phyloP scores from a whole-genome alignment of 768 basidiomycete genomes.

The Naganishia onofrii region DNA sequence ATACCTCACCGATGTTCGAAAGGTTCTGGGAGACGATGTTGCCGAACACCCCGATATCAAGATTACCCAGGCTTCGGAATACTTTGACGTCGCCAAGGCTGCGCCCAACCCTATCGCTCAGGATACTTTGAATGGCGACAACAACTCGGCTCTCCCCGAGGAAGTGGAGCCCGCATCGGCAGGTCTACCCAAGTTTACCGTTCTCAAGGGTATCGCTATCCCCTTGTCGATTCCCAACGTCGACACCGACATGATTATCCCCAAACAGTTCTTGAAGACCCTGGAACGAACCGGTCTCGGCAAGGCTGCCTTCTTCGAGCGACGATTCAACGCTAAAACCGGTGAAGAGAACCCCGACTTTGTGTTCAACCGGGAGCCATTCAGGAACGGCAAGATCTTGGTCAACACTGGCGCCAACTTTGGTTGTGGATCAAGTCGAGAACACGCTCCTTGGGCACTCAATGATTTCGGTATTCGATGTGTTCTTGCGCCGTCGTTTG shows the following conservation, averaged over 20 bases:
- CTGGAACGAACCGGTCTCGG: conserved; percentile 84
- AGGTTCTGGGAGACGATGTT: conserved; percentile 61
- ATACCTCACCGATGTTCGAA: conserved; percentile 78
- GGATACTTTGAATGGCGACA: conserved; percentile 40
- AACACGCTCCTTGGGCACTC: conserved; percentile 74
- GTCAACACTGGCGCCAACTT: conserved; percentile 85
- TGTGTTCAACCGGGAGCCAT: conserved; percentile 75
- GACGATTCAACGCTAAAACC: conserved; percentile 73
- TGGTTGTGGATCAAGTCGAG: conserved; percentile 83
- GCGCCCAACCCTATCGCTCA: conserved; percentile 52
- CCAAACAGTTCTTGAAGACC: conserved; percentile 90
- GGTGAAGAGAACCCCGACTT: conserved; percentile 75
- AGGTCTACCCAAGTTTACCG: conserved; percentile 62
- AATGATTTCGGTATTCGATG: conserved; percentile 83
- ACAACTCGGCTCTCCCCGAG: conserved; percentile 35
- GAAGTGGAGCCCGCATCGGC: conserved; percentile 46
- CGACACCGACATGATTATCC: conserved; percentile 92
- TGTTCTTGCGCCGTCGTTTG: conserved; percentile 82
- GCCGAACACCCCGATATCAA: conserved; percentile 61
- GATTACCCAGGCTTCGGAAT: conserved; percentile 67
- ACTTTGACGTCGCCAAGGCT: conserved; percentile 67
- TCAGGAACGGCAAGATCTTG: conserved; percentile 70
- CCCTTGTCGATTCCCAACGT: conserved; percentile 79
- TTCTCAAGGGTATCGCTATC: conserved; percentile 71
- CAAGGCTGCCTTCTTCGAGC: conserved; percentile 74